Evolutionary conservation across 768 basidiomycete species (phyloP).

Genomic region (Lactarius hengduanensis): DNA sequence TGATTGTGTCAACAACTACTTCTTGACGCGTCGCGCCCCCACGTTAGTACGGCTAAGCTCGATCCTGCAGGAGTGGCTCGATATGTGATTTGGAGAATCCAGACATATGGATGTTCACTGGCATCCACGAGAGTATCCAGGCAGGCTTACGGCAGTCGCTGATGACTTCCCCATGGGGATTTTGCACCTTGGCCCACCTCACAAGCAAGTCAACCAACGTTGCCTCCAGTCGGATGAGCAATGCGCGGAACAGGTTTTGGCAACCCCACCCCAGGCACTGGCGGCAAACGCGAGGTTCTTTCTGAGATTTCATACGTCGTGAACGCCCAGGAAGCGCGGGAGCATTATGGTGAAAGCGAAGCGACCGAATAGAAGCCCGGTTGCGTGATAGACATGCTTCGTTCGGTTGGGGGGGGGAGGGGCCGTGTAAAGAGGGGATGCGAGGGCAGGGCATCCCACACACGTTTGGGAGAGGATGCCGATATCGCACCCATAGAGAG

Average conservation of each 20-base stretch:
- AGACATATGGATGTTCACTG: not conserved
- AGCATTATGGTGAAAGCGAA: not conserved
- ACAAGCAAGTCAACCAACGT: not conserved
- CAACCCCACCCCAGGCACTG: constrained; percentile 3
- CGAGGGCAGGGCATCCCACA: not conserved
- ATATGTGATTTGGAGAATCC: not conserved
- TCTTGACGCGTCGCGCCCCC: not conserved
- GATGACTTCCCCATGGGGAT: constrained; percentile 8
- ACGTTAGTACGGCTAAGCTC: not conserved
- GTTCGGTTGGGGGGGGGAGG: not conserved
- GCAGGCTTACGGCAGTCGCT: not conserved
- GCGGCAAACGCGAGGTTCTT: not conserved
- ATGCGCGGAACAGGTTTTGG: not conserved
- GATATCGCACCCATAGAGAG: not conserved
- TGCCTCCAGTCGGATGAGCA: not conserved
- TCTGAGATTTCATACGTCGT: not conserved
- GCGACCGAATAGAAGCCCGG: not conserved
- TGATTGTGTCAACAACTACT: not conserved
- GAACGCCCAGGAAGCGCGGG: constrained; percentile 6
- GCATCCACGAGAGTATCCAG: not conserved
- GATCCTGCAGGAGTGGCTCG: not conserved
- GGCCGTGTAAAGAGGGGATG: not conserved
- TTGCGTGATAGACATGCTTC: not conserved
- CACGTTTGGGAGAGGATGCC: not conserved
- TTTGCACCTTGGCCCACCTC: not conserved